Percentiles rank a stretch among this genome's conserved stretches.
phyloP scores from a whole-genome alignment of 192 early-diverging fungal genomes.

The Coemansia sp. region DNA sequence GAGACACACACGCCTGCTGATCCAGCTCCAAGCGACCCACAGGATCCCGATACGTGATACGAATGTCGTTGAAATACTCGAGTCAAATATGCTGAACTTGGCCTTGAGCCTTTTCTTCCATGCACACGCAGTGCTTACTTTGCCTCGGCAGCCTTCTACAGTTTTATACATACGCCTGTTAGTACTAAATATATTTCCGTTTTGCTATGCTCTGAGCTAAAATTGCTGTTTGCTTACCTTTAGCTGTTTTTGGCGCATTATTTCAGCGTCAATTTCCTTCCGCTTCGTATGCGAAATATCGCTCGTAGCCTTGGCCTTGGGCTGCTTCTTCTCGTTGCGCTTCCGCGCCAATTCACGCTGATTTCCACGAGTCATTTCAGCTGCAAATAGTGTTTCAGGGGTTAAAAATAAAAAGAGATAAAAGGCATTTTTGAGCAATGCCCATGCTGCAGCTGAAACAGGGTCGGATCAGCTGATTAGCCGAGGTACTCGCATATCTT shows the following conservation, averaged over 20 bases:
- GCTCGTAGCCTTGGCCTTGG: slow-evolving; percentile 34
- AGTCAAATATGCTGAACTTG: background rate
- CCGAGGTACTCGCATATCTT: slow-evolving; percentile 55
- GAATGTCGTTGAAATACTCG: background rate
- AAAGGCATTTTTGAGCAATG: slow-evolving; percentile 2
- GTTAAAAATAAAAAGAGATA: slow-evolving; percentile 1
- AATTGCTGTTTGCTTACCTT: background rate
- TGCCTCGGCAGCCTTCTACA: background rate
- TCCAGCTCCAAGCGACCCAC: background rate
- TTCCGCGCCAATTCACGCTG: slow-evolving; percentile 57
- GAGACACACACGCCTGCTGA: background rate
- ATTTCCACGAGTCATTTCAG: slow-evolving; percentile 56
- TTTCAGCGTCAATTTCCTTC: slow-evolving; percentile 49
- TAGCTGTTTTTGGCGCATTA: slow-evolving; percentile 54
- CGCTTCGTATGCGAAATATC: slow-evolving; percentile 28
- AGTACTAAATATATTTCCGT: background rate
- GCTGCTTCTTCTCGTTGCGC: slow-evolving; percentile 47
- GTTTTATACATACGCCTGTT: background rate
- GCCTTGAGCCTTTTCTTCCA: background rate
- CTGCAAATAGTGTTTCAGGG: background rate
- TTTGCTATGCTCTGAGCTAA: no score
- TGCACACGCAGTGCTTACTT: background rate
- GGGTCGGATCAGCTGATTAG: slow-evolving; percentile 5
- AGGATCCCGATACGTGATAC: background rate
- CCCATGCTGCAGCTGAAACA: background rate